Conservation (phyloP, 495 filamentous ascomycete species). For the Aspergillus egyptiacus region DNA sequence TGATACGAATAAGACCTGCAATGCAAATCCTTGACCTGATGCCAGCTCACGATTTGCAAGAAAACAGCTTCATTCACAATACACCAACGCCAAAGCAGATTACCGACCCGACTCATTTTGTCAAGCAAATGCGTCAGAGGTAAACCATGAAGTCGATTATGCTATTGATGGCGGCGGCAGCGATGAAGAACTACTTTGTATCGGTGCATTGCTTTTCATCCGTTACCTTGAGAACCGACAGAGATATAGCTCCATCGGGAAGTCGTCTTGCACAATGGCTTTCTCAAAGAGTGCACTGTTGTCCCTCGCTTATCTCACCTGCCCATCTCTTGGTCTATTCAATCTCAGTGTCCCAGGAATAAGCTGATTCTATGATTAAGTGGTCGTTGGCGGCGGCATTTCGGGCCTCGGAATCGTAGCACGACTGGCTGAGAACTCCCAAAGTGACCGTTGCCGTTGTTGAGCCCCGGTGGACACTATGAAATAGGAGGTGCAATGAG, state of each 20-base stretch:
- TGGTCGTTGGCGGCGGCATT: constrained; percentile 48
- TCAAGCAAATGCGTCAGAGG: constrained; percentile 3
- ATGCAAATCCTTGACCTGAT: constrained; percentile 1
- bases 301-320: not conserved
- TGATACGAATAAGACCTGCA: constrained; percentile 5
- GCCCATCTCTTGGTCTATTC: not conserved
- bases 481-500: constrained; percentile 38
- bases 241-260: not conserved
- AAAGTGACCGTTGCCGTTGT: constrained; percentile 39
- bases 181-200: not conserved
- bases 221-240: not conserved
- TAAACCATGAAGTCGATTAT: constrained; percentile 6
- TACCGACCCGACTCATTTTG: not conserved
- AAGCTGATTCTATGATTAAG: constrained; percentile 38
- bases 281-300: not conserved
- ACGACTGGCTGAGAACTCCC: constrained; percentile 37
- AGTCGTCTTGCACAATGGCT: not conserved
- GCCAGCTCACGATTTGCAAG: not conserved
- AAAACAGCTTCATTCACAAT: not conserved
- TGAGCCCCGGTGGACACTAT: constrained; percentile 56
- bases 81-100: constrained; percentile 5
- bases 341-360: constrained; percentile 1
- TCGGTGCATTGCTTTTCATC: constrained; percentile 4
- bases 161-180: constrained; percentile 3
- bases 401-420: constrained; percentile 42